Evolutionary conservation across 2,329 filamentous ascomycete species (phyloP).

Genomic region (Chrysoporthe puriensis): DNA sequence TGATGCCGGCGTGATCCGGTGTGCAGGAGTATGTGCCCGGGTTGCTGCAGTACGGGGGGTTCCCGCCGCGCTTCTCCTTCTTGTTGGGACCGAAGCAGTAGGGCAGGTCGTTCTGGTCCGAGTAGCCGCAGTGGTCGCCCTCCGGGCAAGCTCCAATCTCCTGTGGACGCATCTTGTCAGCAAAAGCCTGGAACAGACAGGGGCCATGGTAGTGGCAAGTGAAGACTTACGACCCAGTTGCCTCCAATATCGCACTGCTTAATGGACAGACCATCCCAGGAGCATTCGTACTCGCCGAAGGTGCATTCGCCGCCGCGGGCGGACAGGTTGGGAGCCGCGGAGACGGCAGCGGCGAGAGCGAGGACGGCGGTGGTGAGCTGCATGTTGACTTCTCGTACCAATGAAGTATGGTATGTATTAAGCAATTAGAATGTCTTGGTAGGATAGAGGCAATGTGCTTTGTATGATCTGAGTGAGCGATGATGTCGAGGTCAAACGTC

Average conservation of each 20-base stretch:
- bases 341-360: slow-evolving; percentile 27
- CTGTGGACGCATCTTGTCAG: background rate
- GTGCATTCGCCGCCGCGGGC: slow-evolving; percentile 18
- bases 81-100: slow-evolving; percentile 25
- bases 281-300: slow-evolving; percentile 29
- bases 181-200: background rate
- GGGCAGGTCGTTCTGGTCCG: slow-evolving; percentile 20
- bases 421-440: background rate
- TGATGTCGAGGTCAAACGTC: background rate
- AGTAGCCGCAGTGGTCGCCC: slow-evolving; percentile 25
- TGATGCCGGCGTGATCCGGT: slow-evolving; percentile 15
- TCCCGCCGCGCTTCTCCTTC: slow-evolving; percentile 11
- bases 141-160: slow-evolving; percentile 23
- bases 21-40: slow-evolving; percentile 28
- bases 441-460: background rate
- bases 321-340: slow-evolving; percentile 21
- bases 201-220: background rate
- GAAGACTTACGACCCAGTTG: slow-evolving; percentile 22
- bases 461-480: background rate
- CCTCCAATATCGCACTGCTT: slow-evolving; percentile 25
- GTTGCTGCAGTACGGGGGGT: slow-evolving; percentile 13
- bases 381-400: slow-evolving; percentile 22
- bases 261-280: slow-evolving; percentile 20
- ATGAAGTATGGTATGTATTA: background rate
- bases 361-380: slow-evolving; percentile 27